Evolutionary conservation across 2,329 filamentous ascomycete species (phyloP).

Genomic region (Dothideomycetes sp.): DNA sequence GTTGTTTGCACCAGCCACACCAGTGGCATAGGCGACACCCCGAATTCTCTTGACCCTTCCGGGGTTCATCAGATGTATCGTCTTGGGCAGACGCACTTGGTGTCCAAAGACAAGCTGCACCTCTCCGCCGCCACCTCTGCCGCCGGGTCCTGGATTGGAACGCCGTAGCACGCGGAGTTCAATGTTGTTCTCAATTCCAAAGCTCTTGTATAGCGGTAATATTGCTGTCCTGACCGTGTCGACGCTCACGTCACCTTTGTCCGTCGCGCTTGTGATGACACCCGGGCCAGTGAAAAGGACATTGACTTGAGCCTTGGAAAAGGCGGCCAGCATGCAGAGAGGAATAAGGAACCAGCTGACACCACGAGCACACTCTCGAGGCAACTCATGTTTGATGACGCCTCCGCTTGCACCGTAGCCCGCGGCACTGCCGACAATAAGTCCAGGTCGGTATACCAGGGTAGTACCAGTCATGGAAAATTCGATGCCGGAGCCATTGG

Average conservation of each 20-base stretch:
- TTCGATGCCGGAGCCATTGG: slow-evolving; percentile 89
- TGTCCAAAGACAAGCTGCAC: slow-evolving; percentile 92
- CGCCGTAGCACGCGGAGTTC: slow-evolving; percentile 73
- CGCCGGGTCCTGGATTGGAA: slow-evolving; percentile 65
- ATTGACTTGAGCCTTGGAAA: slow-evolving; percentile 84
- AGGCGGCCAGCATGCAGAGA: slow-evolving; percentile 81
- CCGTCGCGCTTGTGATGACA: slow-evolving; percentile 80
- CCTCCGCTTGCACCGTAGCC: slow-evolving; percentile 64
- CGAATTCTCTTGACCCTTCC: slow-evolving; percentile 80
- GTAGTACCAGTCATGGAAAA: slow-evolving; percentile 95
- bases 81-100: slow-evolving; percentile 88
- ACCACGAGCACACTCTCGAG: slow-evolving; percentile 65
- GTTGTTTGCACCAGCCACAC: slow-evolving; percentile 87
- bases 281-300: slow-evolving; percentile 82
- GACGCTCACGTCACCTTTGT: slow-evolving; percentile 75
- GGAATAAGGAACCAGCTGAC: slow-evolving; percentile 88
- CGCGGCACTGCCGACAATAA: slow-evolving; percentile 76
- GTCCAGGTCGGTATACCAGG: slow-evolving; percentile 79
- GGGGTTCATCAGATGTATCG: slow-evolving; percentile 73
- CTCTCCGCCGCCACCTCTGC: slow-evolving; percentile 73
- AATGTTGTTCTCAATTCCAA: slow-evolving; percentile 78
- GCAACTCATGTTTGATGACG: slow-evolving; percentile 70
- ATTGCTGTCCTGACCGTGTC: slow-evolving; percentile 91
- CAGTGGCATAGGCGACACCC: slow-evolving; percentile 87
- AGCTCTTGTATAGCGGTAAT: slow-evolving; percentile 77